Conservation (phyloP, 73 alveolate species). For the Uronychia setigera region DNA sequence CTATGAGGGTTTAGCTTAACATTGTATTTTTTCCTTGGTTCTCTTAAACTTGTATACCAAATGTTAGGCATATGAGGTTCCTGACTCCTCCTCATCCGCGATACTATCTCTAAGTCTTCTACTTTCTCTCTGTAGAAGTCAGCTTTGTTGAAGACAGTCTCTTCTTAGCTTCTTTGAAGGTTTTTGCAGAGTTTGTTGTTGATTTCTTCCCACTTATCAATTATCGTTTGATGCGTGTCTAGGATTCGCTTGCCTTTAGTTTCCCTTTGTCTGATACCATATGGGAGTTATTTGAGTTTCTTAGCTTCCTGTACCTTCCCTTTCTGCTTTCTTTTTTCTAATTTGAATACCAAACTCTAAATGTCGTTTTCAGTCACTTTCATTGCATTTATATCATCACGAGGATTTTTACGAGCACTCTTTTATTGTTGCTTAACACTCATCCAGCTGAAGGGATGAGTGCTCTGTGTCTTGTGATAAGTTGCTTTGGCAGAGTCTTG, state of each 20-base stretch:
- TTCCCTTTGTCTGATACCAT: not conserved
- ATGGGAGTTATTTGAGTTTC: not conserved
- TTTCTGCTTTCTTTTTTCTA: not conserved
- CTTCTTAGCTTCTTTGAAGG: not conserved
- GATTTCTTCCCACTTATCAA: not conserved
- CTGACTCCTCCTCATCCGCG: not conserved
- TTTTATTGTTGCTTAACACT: not conserved
- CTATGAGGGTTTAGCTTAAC: not conserved
- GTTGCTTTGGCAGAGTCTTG: not conserved
- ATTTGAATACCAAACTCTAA: not conserved
- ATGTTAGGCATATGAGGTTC: not conserved
- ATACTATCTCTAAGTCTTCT: not conserved
- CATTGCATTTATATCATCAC: not conserved
- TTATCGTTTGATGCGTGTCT: not conserved
- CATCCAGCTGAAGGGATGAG: not conserved
- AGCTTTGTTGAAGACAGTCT: not conserved
- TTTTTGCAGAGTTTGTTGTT: not conserved
- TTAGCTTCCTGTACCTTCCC: not conserved
- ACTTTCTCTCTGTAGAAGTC: not conserved
- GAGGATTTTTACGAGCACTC: not conserved
- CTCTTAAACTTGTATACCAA: not conserved
- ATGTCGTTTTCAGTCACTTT: not conserved
- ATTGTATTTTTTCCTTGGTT: not conserved
- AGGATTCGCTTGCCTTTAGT: not conserved
- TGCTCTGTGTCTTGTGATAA: not conserved